Conservation (phyloP, 2,329 filamentous ascomycete species). For the Phyllosticta citrichinensis region DNA sequence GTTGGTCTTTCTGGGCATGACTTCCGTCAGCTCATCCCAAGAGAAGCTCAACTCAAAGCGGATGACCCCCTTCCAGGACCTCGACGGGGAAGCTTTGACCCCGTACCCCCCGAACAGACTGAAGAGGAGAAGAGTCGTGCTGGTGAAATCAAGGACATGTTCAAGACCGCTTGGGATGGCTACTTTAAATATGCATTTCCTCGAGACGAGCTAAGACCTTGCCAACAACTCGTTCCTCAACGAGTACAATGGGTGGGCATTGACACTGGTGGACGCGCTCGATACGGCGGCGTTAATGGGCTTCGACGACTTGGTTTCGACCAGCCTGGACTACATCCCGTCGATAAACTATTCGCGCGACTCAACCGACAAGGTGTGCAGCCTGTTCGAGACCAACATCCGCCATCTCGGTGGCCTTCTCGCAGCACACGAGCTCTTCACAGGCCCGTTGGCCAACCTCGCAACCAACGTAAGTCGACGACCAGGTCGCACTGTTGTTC, state of each 20-base stretch:
- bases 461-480: slow-evolving; percentile 18
- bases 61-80: not conserved
- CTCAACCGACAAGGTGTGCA: slow-evolving; percentile 48
- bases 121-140: slow-evolving; percentile 15
- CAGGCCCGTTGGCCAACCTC: slow-evolving; percentile 50
- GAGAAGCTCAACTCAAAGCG: not conserved
- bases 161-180: slow-evolving; percentile 26
- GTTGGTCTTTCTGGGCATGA: not conserved
- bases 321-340: slow-evolving; percentile 61
- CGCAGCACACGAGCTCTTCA: slow-evolving; percentile 65
- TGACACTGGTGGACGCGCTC: slow-evolving; percentile 70
- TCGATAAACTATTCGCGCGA: slow-evolving; percentile 54
- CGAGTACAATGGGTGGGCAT: slow-evolving; percentile 75
- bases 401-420: slow-evolving; percentile 75
- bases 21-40: not conserved
- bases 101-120: not conserved
- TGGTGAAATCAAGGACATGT: slow-evolving; percentile 24
- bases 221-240: slow-evolving; percentile 55
- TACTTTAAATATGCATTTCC: slow-evolving; percentile 67
- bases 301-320: slow-evolving; percentile 54
- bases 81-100: not conserved
- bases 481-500: not conserved
- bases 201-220: slow-evolving; percentile 63
- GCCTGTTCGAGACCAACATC: slow-evolving; percentile 80
- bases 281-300: slow-evolving; percentile 72